phyloP scores from a whole-genome alignment of 768 basidiomycete species.

The Leccinum obscurum region DNA sequence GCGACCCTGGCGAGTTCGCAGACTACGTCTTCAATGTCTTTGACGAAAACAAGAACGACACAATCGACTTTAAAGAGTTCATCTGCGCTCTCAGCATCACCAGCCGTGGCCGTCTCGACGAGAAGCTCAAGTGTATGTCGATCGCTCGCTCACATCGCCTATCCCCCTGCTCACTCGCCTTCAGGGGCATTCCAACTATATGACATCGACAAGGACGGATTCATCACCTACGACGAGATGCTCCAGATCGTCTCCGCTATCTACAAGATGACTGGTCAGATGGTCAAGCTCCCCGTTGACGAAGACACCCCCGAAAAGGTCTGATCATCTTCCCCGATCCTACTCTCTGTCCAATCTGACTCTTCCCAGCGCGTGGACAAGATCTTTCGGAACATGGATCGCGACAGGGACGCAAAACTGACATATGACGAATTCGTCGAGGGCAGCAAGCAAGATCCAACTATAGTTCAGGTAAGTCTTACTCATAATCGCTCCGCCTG shows the following conservation, averaged over 20 bases:
- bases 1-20: slow-evolving; percentile 94
- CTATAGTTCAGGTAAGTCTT: slow-evolving; percentile 86
- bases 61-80: slow-evolving; percentile 99
- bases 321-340: slow-evolving; percentile 13
- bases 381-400: slow-evolving; percentile 98
- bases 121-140: slow-evolving; percentile 95
- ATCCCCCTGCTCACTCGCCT: slow-evolving; percentile 15
- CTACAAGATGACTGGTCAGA: slow-evolving; percentile 99
- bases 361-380: slow-evolving; percentile 87
- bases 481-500: slow-evolving; percentile 13
- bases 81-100: slow-evolving; percentile 97
- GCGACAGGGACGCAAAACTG: slow-evolving; percentile 88
- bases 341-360: slow-evolving; percentile 14
- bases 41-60: slow-evolving; percentile 92
- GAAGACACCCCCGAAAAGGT: slow-evolving; percentile 99
- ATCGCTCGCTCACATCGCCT: slow-evolving; percentile 18
- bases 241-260: slow-evolving; percentile 96
- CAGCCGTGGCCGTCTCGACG: slow-evolving; percentile 88
- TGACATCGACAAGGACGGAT: slow-evolving; percentile 98
- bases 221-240: slow-evolving; percentile 99
- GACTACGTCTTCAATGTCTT: slow-evolving; percentile 99
- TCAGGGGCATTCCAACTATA: slow-evolving; percentile 99
- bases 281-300: slow-evolving; percentile 97
- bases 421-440: slow-evolving; percentile 98
- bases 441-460: slow-evolving; percentile 98